Conservation (phyloP, 805 yeast genomes). For the Wickerhamiella lipophila region DNA sequence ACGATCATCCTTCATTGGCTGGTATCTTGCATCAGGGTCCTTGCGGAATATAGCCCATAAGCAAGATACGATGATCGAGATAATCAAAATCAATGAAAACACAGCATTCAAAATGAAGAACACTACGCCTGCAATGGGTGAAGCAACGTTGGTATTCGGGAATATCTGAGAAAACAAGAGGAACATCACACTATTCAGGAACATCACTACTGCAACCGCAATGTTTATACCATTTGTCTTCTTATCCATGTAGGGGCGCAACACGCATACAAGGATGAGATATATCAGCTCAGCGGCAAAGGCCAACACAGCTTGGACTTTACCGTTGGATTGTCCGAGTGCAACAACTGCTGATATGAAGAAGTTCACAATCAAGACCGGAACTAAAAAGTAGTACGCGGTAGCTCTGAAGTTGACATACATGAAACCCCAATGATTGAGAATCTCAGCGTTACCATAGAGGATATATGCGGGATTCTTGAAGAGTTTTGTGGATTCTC, state of each 20-base stretch:
- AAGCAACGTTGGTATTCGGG: conserved; percentile 69
- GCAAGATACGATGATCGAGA: conserved; percentile 83
- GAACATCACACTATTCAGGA: conserved; percentile 75
- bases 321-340: conserved; percentile 67
- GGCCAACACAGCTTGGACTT: conserved; percentile 64
- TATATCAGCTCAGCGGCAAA: conserved; percentile 65
- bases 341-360: conserved; percentile 76
- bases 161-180: conserved; percentile 78
- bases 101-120: conserved; percentile 82
- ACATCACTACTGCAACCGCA: conserved; percentile 63
- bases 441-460: conserved; percentile 66
- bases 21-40: conserved; percentile 91
- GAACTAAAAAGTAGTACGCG: conserved; percentile 66
- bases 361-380: conserved; percentile 52
- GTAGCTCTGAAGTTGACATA: conserved; percentile 87
- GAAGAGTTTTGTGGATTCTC: conserved; percentile 54
- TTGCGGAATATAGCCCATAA: conserved; percentile 68
- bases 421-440: conserved; percentile 82
- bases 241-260: conserved; percentile 87
- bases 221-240: conserved; percentile 91
- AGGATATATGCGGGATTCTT: conserved; percentile 86
- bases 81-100: conserved; percentile 65
- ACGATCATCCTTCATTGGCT: conserved; percentile 93
- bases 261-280: conserved; percentile 50
- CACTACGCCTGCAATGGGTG: conserved; percentile 83